A percentile compares a stretch with the other conserved stretches of the same genome.
phyloP scores from a whole-genome alignment of 345 rosid species.

The Gossypium herbaceum region DNA sequence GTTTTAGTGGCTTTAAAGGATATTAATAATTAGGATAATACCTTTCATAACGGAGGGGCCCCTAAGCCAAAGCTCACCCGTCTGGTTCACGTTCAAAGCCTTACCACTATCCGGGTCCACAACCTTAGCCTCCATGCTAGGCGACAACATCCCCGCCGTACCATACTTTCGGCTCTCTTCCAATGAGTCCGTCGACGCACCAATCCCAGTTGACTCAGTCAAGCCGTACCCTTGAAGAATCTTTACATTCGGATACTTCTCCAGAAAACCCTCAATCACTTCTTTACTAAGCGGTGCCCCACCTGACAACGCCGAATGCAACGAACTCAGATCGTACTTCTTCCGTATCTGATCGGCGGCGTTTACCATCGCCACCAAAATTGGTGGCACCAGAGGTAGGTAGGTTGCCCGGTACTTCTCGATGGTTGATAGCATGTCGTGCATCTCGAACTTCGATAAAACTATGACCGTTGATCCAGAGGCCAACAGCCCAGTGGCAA shows the following conservation, averaged over 20 bases:
- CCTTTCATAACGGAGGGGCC: slow-evolving; percentile 1
- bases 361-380: slow-evolving; percentile 57
- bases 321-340: slow-evolving; percentile 57
- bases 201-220: neutral
- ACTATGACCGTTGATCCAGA: slow-evolving; percentile 59
- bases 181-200: neutral
- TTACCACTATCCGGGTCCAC: neutral
- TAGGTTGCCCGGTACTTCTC: slow-evolving; percentile 45
- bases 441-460: slow-evolving; percentile 62
- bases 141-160: neutral
- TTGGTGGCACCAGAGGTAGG: slow-evolving; percentile 75
- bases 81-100: neutral
- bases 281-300: neutral
- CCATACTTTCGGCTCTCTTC: neutral
- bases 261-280: neutral
- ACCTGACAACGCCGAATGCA: slow-evolving; percentile 31
- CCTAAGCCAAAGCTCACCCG: neutral
- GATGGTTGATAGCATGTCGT: slow-evolving; percentile 60
- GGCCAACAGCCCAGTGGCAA: slow-evolving; percentile 54
- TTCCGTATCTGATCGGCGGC: slow-evolving; percentile 41
- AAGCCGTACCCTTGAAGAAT: neutral
- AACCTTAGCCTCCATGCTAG: neutral
- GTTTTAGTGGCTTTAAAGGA: neutral
- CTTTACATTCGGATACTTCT: neutral
- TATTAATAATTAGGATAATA: neutral